Percentiles rank a stretch among this genome's conserved stretches.
Evolutionary conservation across 768 basidiomycete genomes (phyloP).

Genomic region (Leccinum disarticulatum): DNA sequence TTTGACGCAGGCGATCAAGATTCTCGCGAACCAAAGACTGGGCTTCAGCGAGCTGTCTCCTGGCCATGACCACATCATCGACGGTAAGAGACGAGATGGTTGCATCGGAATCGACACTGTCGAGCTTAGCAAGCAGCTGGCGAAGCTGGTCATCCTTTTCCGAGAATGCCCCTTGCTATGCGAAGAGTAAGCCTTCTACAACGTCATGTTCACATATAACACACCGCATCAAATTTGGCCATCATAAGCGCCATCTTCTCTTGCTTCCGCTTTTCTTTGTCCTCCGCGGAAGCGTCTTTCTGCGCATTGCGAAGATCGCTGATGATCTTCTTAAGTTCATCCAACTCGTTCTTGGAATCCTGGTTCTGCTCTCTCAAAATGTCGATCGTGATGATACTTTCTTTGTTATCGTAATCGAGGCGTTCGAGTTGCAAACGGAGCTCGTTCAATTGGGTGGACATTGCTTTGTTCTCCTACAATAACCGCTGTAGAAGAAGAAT

Average conservation of each 20-base stretch:
- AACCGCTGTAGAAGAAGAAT: constrained; percentile 10
- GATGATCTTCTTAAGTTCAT: constrained; percentile 82
- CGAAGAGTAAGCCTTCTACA: constrained; percentile 5
- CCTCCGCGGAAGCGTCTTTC: constrained; percentile 85
- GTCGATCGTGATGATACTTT: constrained; percentile 88
- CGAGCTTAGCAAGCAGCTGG: constrained; percentile 78
- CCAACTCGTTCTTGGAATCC: constrained; percentile 84
- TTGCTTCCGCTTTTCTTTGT: constrained; percentile 98
- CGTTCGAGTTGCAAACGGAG: constrained; percentile 88
- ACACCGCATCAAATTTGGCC: constrained; percentile 95
- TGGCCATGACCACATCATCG: constrained; percentile 79
- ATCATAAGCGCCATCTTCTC: constrained; percentile 99
- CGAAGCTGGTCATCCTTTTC: constrained; percentile 95
- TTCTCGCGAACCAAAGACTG: constrained; percentile 86
- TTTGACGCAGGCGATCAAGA: constrained; percentile 83
- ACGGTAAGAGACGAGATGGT: constrained; percentile 57
- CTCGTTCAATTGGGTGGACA: constrained; percentile 92
- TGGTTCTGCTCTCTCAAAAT: constrained; percentile 93
- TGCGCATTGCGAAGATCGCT: constrained; percentile 77
- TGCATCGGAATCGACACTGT: constrained; percentile 67
- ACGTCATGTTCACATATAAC: constrained; percentile 28
- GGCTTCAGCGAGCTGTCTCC: constrained; percentile 86
- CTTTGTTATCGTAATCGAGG: constrained; percentile 94
- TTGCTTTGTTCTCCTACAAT: constrained; percentile 84
- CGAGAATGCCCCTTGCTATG: constrained; percentile 87